phyloP scores from a whole-genome alignment of 306 rosid species.

The Astragalus glycyphyllos region DNA sequence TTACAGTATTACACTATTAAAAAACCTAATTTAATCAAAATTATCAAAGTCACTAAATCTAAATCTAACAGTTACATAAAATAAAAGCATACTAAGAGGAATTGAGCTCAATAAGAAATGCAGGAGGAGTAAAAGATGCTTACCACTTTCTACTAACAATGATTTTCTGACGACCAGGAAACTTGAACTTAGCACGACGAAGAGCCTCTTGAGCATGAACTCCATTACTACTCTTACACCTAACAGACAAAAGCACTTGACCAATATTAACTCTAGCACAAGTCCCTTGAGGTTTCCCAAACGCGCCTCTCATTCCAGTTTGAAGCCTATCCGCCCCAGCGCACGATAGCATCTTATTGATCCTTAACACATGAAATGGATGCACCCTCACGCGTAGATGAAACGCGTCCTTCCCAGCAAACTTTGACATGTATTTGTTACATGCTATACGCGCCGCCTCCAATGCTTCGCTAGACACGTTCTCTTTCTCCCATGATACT shows the following conservation, averaged over 20 bases:
- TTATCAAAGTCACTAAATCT: no score
- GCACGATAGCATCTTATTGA: constrained; percentile 92
- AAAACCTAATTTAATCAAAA: no score
- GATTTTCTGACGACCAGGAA: constrained; percentile 79
- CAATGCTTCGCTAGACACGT: constrained; percentile 60
- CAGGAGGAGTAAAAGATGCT: background rate
- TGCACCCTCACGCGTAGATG: constrained; percentile 85
- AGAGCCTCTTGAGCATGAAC: constrained; percentile 79
- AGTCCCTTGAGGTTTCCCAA: constrained; percentile 82
- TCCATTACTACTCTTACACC: constrained; percentile 67
- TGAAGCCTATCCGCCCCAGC: constrained; percentile 95
- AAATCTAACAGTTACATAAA: no score
- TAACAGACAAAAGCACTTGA: constrained; percentile 73
- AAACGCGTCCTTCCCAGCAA: constrained; percentile 78
- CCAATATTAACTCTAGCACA: constrained; percentile 85
- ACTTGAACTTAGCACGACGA: constrained; percentile 79
- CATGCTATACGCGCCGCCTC: constrained; percentile 87
- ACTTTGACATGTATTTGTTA: constrained; percentile 82
- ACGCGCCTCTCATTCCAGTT: constrained; percentile 91
- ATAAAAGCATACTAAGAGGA: background rate
- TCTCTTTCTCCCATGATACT: constrained; percentile 50
- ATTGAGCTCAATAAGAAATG: no score
- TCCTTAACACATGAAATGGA: constrained; percentile 81
- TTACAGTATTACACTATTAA: no score
- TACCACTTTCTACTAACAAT: constrained; percentile 84